Evolutionary conservation across 2,329 filamentous ascomycete species (phyloP).

Genomic region (Penicillium paneum): DNA sequence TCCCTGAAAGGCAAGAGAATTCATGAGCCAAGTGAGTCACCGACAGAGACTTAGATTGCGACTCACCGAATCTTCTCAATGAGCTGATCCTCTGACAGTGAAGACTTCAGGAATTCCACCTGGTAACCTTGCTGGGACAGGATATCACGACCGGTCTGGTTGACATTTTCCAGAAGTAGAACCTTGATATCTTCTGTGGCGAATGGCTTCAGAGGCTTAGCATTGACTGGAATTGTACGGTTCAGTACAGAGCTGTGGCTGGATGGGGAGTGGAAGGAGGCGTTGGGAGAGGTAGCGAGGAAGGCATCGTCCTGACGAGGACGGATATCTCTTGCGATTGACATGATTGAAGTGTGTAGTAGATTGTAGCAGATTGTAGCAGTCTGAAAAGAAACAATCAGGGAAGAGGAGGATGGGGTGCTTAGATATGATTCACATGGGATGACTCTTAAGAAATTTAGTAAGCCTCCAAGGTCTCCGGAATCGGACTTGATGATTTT

Average conservation of each 20-base stretch:
- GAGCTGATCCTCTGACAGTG: constrained; percentile 84
- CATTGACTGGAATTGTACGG: constrained; percentile 45
- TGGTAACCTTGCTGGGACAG: constrained; percentile 86
- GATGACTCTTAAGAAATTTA: constrained; percentile 15
- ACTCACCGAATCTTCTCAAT: constrained; percentile 91
- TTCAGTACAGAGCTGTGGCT: constrained; percentile 54
- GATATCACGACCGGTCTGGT: constrained; percentile 81
- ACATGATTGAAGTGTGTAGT: constrained; percentile 22
- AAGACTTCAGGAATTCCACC: constrained; percentile 86
- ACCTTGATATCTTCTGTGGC: constrained; percentile 96
- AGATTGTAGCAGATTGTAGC: not conserved
- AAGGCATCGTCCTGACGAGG: constrained; percentile 43
- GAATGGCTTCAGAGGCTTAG: constrained; percentile 89
- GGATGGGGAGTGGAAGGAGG: constrained; percentile 71
- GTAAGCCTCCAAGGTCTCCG: constrained; percentile 19
- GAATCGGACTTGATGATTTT: constrained; percentile 11
- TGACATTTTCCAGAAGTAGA: constrained; percentile 91
- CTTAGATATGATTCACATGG: not conserved
- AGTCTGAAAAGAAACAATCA: not conserved
- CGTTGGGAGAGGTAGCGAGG: constrained; percentile 70
- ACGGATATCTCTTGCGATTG: constrained; percentile 37
- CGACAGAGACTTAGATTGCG: not conserved
- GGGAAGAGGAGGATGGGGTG: constrained; percentile 12
- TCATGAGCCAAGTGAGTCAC: not conserved
- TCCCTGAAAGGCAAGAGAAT: constrained; percentile 54